Base-by-base conservation (phyloP, 2,329 filamentous ascomycete genomes). In the Alternaria sp. region DNA sequence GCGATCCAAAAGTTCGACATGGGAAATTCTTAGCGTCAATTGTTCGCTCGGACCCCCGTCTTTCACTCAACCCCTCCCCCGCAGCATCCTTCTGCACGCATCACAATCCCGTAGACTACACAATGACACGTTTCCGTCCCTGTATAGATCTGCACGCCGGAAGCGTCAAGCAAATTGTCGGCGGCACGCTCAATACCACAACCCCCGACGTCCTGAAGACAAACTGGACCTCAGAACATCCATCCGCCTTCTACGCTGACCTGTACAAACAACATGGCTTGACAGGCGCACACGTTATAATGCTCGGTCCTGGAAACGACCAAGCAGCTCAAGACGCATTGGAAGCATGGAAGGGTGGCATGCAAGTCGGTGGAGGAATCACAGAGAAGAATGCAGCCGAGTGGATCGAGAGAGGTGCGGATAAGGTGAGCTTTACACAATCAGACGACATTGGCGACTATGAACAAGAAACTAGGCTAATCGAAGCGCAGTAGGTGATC, bases 71-170 rank as follows among this genome's bases (percentile, higher is more conserved):
- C 55, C 63, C 62, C 66, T 67, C 66, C 61, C 64, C 64, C 64
- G 60, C 69, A 54, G 57, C 58, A 43, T 34, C 52, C 47, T 48
- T 28, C 24, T 48, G 11, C 18, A 47, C 49, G 22, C 38, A 38
- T 39, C 41, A 16, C 39, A 52, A 20, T 24, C 8, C n/a, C 30
- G 24, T 32, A 30, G 6, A 36, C 7, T 49, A 7, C 30, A 18
- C 41, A 36, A 97, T 99, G 95, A 98, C 95, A 3, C 89, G 90
- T 70, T 99, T 99, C 76, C 87, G 95, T 39, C 95, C 95, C 20
- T 99, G 95, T 76, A 98, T 99, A 79, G 95, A 99, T 81, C 87
- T 99, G 54, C 95, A 99, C 79, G 90, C 94, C n/a, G 95, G 95
- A 14, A 90, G 94, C 76, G 95, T 99, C 61, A 99, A 99, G 83